phyloP scores from a whole-genome alignment of 2,329 filamentous ascomycete species.

The Hypoxylon sp. region DNA sequence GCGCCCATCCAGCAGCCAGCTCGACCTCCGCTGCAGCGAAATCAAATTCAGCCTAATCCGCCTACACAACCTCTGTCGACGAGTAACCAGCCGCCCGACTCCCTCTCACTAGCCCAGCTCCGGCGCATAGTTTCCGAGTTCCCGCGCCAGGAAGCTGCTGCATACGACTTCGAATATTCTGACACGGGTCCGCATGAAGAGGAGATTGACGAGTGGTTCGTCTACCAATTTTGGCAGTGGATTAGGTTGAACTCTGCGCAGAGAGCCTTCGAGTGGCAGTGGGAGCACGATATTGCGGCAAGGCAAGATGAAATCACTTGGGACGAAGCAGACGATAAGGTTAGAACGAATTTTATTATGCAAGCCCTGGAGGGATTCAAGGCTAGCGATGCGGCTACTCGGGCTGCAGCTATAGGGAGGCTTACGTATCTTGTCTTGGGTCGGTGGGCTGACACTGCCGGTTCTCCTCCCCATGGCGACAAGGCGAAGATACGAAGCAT shows the following conservation, averaged over 20 bases:
- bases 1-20: constrained; percentile 38
- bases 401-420: constrained; percentile 67
- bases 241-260: constrained; percentile 81
- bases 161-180: constrained; percentile 88
- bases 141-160: constrained; percentile 74
- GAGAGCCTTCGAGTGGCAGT: constrained; percentile 81
- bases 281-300: constrained; percentile 67
- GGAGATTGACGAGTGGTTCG: constrained; percentile 98
- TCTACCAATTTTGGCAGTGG: constrained; percentile 89
- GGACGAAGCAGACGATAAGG: constrained; percentile 72
- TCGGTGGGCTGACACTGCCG: constrained; percentile 77
- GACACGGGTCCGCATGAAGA: constrained; percentile 82
- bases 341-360: constrained; percentile 69
- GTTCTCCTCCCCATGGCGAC: constrained; percentile 56
- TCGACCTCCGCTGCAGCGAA: constrained; percentile 52
- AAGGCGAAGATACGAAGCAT: constrained; percentile 62
- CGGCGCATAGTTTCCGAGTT: constrained; percentile 80
- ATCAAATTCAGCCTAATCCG: constrained; percentile 49
- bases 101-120: constrained; percentile 80
- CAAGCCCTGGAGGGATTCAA: constrained; percentile 62
- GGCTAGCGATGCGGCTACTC: constrained; percentile 62
- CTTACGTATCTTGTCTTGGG: constrained; percentile 75
- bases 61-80: constrained; percentile 49
- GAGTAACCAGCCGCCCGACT: constrained; percentile 67
- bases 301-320: constrained; percentile 68